Percentiles rank a stretch among this genome's conserved stretches.
Evolutionary conservation across 257 asterid species (phyloP).

Genomic region (Petunia axillaris): DNA sequence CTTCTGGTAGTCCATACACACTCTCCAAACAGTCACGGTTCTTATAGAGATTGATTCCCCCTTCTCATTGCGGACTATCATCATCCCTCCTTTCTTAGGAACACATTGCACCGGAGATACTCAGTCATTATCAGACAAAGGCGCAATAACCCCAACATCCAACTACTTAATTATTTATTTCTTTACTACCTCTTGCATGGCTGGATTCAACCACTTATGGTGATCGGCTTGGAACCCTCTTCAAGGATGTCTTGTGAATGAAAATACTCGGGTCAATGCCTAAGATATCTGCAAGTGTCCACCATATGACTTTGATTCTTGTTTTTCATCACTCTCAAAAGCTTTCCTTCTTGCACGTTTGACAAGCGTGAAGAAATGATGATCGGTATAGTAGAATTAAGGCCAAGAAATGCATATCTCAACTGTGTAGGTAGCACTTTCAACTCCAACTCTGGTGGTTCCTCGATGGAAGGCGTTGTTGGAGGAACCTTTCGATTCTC

Average conservation of each 20-base stretch:
- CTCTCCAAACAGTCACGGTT: no score
- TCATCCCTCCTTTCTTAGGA: no score
- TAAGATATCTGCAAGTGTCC: no score
- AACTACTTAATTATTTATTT: no score
- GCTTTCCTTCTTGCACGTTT: not conserved
- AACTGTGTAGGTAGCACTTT: not conserved
- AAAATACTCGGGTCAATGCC: not conserved
- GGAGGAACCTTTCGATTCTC: not conserved
- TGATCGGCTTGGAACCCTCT: not conserved
- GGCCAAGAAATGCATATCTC: not conserved
- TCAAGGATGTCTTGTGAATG: not conserved
- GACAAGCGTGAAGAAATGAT: not conserved
- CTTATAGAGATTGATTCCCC: no score
- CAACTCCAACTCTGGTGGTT: not conserved
- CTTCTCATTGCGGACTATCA: no score
- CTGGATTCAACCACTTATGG: not conserved
- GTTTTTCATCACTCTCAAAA: not conserved
- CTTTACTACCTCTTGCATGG: no score
- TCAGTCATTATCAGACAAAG: no score
- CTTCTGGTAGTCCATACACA: no score
- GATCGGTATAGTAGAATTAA: not conserved
- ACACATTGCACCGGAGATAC: no score
- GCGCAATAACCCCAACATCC: no score
- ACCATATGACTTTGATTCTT: not conserved
- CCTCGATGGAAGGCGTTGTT: not conserved